Conservation (phyloP, 2,329 filamentous ascomycete species). For the Zymoseptoria brevis region DNA sequence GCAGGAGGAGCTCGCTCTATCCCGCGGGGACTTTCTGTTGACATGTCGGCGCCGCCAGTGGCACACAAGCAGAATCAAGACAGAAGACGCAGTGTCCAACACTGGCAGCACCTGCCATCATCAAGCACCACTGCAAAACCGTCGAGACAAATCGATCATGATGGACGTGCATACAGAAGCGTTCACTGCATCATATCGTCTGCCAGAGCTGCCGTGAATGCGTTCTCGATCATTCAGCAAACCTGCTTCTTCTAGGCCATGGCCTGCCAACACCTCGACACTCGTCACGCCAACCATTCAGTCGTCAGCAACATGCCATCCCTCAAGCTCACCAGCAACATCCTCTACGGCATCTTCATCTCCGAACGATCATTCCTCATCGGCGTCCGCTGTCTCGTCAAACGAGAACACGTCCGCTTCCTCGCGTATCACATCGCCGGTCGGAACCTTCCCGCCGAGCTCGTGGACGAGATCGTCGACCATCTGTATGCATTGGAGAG, state of each 20-base stretch:
- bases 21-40: no score
- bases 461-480: conserved; percentile 3
- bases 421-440: background rate
- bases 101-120: no score
- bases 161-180: background rate
- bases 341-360: conserved; percentile 7
- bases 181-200: background rate
- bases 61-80: no score
- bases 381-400: conserved; percentile 4
- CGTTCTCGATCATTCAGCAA: background rate
- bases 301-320: background rate
- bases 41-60: no score
- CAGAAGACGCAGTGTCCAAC: no score
- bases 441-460: conserved; percentile 2
- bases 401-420: conserved; percentile 1
- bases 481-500: conserved; percentile 1
- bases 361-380: conserved; percentile 8
- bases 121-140: no score
- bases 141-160: background rate
- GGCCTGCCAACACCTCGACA: background rate
- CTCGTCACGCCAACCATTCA: background rate
- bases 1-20: no score
- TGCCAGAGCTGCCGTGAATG: background rate
- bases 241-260: background rate
- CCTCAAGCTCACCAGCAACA: background rate